phyloP scores from a whole-genome alignment of 192 early-diverging fungal species.

The Nowakowskiella sp. region DNA sequence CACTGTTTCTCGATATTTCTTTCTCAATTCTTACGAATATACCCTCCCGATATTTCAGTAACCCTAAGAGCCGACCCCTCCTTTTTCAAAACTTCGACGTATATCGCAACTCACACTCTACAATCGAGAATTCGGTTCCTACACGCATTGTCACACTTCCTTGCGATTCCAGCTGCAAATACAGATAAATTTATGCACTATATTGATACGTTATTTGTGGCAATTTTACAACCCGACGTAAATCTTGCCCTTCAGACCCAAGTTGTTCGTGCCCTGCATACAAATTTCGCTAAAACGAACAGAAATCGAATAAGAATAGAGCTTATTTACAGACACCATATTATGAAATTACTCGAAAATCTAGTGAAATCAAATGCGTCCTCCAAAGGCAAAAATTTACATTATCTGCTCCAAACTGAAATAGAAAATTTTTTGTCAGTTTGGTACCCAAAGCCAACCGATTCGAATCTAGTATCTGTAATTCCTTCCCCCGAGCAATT shows the following conservation, averaged over 20 bases:
- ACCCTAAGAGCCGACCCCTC: conserved; percentile 5
- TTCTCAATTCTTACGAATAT: not conserved
- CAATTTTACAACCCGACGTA: conserved; percentile 13
- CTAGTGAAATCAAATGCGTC: not conserved
- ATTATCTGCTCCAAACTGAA: conserved; percentile 9
- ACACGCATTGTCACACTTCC: conserved; percentile 19
- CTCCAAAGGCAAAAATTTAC: not conserved
- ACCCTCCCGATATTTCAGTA: conserved; percentile 15
- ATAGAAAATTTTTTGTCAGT: conserved; percentile 14
- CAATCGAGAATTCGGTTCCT: conserved; percentile 23
- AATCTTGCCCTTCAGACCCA: conserved; percentile 24
- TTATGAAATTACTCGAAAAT: conserved; percentile 11
- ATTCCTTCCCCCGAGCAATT: conserved; percentile 15
- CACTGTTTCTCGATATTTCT: conserved; percentile 24
- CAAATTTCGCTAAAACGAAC: conserved; percentile 37
- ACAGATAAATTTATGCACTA: conserved; percentile 23
- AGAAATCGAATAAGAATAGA: conserved; percentile 35
- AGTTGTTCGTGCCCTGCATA: conserved; percentile 24
- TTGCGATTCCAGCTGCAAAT: conserved; percentile 17
- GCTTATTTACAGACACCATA: conserved; percentile 14
- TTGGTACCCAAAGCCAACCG: conserved; percentile 17
- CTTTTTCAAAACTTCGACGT: conserved; percentile 22
- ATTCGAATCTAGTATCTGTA: conserved; percentile 14
- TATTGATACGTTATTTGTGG: conserved; percentile 28
- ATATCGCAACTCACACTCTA: conserved; percentile 15